A percentile compares a stretch with the other conserved stretches of the same genome.
These are phyloP conservation scores for Phytophthora idaei DNA, from an alignment of 352 stramenopile species.

Conservation along the genomic window DNA sequence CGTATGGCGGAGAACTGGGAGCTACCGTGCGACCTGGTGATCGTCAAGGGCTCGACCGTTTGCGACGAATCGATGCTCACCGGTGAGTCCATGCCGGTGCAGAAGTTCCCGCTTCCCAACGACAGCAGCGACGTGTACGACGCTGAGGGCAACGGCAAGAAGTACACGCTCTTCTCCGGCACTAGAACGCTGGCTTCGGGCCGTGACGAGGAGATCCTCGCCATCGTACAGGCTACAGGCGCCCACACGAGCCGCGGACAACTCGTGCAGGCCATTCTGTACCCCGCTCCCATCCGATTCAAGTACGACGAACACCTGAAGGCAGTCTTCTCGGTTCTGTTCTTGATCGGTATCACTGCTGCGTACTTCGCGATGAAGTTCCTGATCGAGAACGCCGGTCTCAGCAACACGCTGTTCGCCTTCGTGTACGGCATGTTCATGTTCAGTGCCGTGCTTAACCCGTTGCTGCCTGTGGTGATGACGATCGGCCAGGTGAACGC, in stretches of 20 bases:
- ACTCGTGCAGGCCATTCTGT: constrained; percentile 88
- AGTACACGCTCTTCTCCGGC: constrained; percentile 89
- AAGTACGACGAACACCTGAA: constrained; percentile 93
- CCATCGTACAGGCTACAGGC: constrained; percentile 81
- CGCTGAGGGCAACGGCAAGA: constrained; percentile 66
- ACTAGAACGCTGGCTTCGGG: constrained; percentile 77
- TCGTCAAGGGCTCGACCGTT: constrained; percentile 70
- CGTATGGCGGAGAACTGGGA: constrained; percentile 69
- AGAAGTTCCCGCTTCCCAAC: constrained; percentile 74
- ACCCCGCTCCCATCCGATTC: constrained; percentile 85
- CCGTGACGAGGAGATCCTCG: constrained; percentile 67
- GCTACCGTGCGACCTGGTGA: constrained; percentile 72
- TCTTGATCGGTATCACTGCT: constrained; percentile 75
- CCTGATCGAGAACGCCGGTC: constrained; percentile 63
- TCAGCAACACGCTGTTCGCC: constrained; percentile 73
- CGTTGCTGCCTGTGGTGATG: constrained; percentile 90
- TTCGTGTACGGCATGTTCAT: constrained; percentile 86
- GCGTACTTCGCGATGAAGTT: constrained; percentile 81
- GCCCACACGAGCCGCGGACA: constrained; percentile 87
- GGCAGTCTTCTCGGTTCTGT: constrained; percentile 80
- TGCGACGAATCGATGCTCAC: constrained; percentile 82
- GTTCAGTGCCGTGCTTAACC: constrained; percentile 78
- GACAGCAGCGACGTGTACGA: constrained; percentile 63
- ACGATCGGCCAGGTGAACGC: constrained; percentile 88
- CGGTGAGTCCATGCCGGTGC: constrained; percentile 87